Base-by-base conservation (phyloP, 2,329 filamentous ascomycete species). In the Periconia sp. region DNA sequence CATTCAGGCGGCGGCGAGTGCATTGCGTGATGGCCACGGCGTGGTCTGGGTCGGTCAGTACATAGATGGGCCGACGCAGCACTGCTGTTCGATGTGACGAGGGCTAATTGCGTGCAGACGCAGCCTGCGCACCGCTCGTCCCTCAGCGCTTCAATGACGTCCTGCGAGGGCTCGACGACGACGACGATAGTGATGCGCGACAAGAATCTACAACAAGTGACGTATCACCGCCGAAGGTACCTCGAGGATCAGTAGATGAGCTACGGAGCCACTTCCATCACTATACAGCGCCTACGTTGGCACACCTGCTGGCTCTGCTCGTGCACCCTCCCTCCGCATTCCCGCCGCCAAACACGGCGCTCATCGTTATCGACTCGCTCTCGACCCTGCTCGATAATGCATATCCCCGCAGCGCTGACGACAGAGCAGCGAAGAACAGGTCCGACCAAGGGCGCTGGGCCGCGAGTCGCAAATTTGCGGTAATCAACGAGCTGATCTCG, bases 1-100 rank as follows among this genome's bases (percentile, higher is more conserved):
- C 24, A 79, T 92, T 57, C 88, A 90, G 63, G 73, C 89, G 30
- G 78, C 85, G 46, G 79, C 81, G 10, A 84, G 81, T 65, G 82
- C 84, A 13, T 69, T 95, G 36, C 72, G 71, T 38, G 74, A 78
- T 47, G 82, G 82, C 33, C 73, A 81, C 26, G 76, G 77, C 49
- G 89, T 92, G 37, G 78, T 92, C 31, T 96, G 91, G 91, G 82
- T 95, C 75, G 89, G 89, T 92, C 71, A 59, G 82, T 80, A 53
- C 19, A 24, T 34, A 10, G 8, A 30, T n/a, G n/a, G 37, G 29
- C 31, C 18, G 23, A 18, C 34, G 39, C 41, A 46, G 50, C 45
- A 46, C 41, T 33, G 15, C 17, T 22, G 26, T 29, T 39, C 30
- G 24, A 13, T 48, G 38, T 46, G 26, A 48, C 25, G 21, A 43